These are phyloP conservation scores for Podospora pseudocomata DNA, from an alignment of 495 filamentous ascomycete genomes.

Conservation along the genomic window DNA sequence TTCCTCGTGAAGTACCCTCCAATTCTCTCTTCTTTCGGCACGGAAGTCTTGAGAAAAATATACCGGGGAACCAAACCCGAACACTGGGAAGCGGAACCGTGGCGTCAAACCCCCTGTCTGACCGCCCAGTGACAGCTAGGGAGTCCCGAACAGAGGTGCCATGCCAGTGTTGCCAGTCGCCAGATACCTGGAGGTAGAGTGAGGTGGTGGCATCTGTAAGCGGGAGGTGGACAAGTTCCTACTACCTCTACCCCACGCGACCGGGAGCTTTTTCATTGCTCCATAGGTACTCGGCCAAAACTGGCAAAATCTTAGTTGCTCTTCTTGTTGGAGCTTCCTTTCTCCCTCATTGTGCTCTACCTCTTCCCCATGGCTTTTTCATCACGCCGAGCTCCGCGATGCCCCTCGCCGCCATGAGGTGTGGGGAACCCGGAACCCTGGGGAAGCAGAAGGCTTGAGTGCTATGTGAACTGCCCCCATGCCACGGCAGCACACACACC, in stretches of 20 bases:
- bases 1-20: background rate
- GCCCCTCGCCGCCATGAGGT: slow-evolving; percentile 25
- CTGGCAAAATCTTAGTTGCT: slow-evolving; percentile 17
- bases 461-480: background rate
- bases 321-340: slow-evolving; percentile 14
- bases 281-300: background rate
- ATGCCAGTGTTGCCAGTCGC: background rate
- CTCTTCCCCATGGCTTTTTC: slow-evolving; percentile 7
- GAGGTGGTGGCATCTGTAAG: background rate
- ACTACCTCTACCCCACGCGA: background rate
- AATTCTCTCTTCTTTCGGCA: background rate
- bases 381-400: slow-evolving; percentile 19
- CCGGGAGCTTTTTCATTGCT: slow-evolving; percentile 13
- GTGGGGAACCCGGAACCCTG: slow-evolving; percentile 23
- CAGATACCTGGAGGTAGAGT: background rate
- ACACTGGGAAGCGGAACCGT: background rate
- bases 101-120: background rate
- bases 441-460: slow-evolving; percentile 2
- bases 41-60: background rate
- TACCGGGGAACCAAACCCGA: background rate
- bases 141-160: background rate
- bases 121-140: background rate
- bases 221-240: background rate
- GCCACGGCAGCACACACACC: slow-evolving; percentile 14
- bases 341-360: slow-evolving; percentile 14